These are phyloP conservation scores for Oehlia diaphana DNA, from an alignment of 192 early-diverging fungal species.

Conservation along the genomic window DNA sequence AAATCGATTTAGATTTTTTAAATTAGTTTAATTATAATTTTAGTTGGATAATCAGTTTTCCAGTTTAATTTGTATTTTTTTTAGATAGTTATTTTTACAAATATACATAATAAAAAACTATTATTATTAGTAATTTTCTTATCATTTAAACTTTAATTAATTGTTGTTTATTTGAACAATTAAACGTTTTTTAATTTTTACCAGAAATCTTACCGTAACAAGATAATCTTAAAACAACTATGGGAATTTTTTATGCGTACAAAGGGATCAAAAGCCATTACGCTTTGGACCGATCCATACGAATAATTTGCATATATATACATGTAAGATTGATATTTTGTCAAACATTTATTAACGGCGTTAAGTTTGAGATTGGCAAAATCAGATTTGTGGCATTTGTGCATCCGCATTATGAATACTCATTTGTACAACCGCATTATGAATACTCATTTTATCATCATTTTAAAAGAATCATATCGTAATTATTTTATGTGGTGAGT, in stretches of 20 bases:
- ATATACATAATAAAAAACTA: neutral
- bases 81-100: neutral
- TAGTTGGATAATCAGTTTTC: neutral
- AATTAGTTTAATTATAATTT: neutral
- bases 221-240: neutral
- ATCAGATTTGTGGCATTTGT: too few species aligned
- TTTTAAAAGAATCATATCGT: too few species aligned
- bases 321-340: too few species aligned
- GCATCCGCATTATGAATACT: too few species aligned
- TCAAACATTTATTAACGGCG: too few species aligned
- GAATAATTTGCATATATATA: too few species aligned
- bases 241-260: neutral
- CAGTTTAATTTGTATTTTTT: neutral
- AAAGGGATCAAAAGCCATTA: neutral
- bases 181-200: neutral
- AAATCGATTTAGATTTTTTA: neutral
- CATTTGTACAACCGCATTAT: too few species aligned
- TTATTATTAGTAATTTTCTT: neutral
- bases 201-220: neutral
- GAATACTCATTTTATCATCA: neutral
- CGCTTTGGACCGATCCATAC: neutral
- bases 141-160: too few species aligned
- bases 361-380: neutral
- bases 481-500: neutral
- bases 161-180: neutral